Percentiles rank a stretch among this genome's conserved stretches.
phyloP scores from a whole-genome alignment of 2,329 filamentous ascomycete genomes.

The Rhinocladiella similis region DNA sequence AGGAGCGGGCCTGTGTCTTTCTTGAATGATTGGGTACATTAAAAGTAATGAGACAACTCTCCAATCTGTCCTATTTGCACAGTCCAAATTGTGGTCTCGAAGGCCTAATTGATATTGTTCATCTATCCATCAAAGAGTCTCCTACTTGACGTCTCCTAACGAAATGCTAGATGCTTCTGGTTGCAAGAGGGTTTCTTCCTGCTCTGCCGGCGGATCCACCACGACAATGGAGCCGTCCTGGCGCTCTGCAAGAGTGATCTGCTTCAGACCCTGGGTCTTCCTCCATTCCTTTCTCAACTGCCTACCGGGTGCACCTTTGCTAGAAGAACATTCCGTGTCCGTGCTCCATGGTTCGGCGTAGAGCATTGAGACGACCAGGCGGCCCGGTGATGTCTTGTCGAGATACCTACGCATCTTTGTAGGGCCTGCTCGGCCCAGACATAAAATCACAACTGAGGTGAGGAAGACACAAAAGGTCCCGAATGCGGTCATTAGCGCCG shows the following conservation, averaged over 20 bases:
- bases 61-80: too few species aligned
- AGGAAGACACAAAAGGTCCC: slow-evolving; percentile 39
- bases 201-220: background rate
- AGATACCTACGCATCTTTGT: slow-evolving; percentile 1
- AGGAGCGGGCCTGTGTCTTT: too few species aligned
- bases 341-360: background rate
- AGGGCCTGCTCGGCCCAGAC: slow-evolving; percentile 31
- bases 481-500: slow-evolving; percentile 36
- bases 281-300: background rate
- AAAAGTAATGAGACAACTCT: too few species aligned
- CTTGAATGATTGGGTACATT: too few species aligned
- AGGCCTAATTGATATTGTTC: too few species aligned
- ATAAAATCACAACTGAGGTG: slow-evolving; percentile 37
- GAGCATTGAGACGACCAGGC: background rate
- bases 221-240: background rate
- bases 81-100: too few species aligned
- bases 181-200: too few species aligned
- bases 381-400: background rate
- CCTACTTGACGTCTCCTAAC: too few species aligned
- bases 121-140: too few species aligned
- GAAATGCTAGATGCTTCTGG: too few species aligned
- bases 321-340: background rate
- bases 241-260: background rate
- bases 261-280: background rate
- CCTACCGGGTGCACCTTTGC: background rate